Evolutionary conservation across 352 stramenopile species (phyloP).

Genomic region (Phytopythium sindhum): DNA sequence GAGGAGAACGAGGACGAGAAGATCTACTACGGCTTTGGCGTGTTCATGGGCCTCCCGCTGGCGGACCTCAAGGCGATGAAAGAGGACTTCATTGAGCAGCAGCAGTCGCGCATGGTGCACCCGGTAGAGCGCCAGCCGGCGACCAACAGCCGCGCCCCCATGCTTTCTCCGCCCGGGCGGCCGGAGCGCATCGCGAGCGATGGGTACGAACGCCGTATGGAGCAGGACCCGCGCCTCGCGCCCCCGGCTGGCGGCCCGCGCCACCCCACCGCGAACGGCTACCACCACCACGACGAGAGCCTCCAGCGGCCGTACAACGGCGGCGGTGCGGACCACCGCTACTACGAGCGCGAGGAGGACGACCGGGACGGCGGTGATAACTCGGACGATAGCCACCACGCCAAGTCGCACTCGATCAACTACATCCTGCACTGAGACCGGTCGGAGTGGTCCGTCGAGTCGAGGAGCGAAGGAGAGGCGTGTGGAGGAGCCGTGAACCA

Average conservation of each 20-base stretch:
- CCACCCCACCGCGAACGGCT: neutral
- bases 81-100: conserved; percentile 69
- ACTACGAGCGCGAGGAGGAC: conserved; percentile 22
- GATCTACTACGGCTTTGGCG: conserved; percentile 87
- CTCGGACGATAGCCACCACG: conserved; percentile 51
- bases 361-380: conserved; percentile 44
- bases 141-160: neutral
- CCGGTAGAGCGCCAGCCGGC: neutral
- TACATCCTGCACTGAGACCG: conserved; percentile 81
- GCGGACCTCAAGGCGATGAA: conserved; percentile 85
- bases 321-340: conserved; percentile 7
- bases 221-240: conserved; percentile 17
- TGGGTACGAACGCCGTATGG: conserved; percentile 11
- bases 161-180: conserved; percentile 9
- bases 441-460: neutral
- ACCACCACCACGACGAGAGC: conserved; percentile 4
- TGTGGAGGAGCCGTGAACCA: neutral
- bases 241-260: neutral
- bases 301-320: conserved; percentile 20
- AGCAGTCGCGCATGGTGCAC: conserved; percentile 23
- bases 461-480: neutral
- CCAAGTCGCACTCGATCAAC: conserved; percentile 82
- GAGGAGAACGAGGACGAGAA: conserved; percentile 78
- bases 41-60: conserved; percentile 85
- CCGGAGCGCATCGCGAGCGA: conserved; percentile 14